Conservation (phyloP, 768 basidiomycete genomes). For the Grammothele lineata region DNA sequence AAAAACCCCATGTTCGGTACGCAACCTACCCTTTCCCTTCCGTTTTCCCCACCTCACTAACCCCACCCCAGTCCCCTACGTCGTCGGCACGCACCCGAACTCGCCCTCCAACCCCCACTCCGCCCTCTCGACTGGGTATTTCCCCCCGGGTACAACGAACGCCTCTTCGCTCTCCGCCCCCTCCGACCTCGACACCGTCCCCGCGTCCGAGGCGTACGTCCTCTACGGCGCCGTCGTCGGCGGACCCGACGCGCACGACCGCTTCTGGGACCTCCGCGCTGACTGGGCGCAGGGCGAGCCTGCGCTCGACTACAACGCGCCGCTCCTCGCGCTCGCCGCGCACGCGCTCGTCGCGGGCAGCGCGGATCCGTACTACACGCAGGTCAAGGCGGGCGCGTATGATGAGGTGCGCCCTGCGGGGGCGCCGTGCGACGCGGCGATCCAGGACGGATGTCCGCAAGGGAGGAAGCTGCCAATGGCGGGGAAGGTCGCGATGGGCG, state of each 20-base stretch:
- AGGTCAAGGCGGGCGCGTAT: conserved; percentile 65
- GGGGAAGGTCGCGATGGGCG: conserved; percentile 67
- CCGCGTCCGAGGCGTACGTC: conserved; percentile 66
- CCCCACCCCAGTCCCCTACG: conserved; percentile 56
- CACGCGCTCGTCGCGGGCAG: conserved; percentile 66
- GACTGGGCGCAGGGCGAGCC: conserved; percentile 91
- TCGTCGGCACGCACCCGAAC: conserved; percentile 88
- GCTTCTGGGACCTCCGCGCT: conserved; percentile 79
- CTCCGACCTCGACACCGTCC: conserved; percentile 40
- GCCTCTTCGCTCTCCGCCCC: conserved; percentile 68
- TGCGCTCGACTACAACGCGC: conserved; percentile 88
- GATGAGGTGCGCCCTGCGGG: conserved; percentile 57
- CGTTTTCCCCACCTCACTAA: not conserved
- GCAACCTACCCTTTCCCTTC: conserved; percentile 14
- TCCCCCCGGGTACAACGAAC: conserved; percentile 48
- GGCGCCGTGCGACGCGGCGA: conserved; percentile 74
- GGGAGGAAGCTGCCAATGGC: conserved; percentile 46
- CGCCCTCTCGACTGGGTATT: conserved; percentile 82
- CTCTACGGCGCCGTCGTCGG: conserved; percentile 88
- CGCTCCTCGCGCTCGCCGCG: conserved; percentile 81
- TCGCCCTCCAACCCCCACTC: conserved; percentile 89
- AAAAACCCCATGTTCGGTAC: conserved; percentile 85
- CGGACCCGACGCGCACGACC: conserved; percentile 73
- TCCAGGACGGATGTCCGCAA: conserved; percentile 44
- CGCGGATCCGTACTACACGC: conserved; percentile 75